Percentiles rank a stretch among this genome's conserved stretches.
Evolutionary conservation across 768 basidiomycete genomes (phyloP).

Genomic region (Pulveroboletus sp.): DNA sequence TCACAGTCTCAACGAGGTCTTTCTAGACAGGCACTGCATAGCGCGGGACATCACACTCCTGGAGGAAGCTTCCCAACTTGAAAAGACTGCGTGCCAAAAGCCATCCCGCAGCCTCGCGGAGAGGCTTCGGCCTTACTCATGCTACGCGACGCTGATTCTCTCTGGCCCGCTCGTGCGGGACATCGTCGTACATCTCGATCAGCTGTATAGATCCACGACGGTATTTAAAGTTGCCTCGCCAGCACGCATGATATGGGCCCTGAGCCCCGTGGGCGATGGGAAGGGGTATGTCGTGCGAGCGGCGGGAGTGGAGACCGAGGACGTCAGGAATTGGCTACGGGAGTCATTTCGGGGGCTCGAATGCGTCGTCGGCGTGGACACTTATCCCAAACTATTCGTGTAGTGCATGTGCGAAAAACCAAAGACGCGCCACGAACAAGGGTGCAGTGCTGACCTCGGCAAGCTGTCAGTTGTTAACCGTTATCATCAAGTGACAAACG

Average conservation of each 20-base stretch:
- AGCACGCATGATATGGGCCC: conserved; percentile 74
- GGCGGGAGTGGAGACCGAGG: conserved; percentile 74
- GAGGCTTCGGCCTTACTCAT: conserved; percentile 75
- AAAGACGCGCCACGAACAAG: too few species aligned
- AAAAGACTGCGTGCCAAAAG: conserved; percentile 19
- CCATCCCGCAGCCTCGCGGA: conserved; percentile 50
- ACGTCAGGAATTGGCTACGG: conserved; percentile 66
- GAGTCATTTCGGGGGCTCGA: conserved; percentile 49
- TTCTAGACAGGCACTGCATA: conserved; percentile 57
- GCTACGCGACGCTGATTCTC: conserved; percentile 85
- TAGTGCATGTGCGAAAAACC: conserved; percentile 20
- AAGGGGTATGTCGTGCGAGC: conserved; percentile 62
- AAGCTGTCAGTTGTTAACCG: too few species aligned
- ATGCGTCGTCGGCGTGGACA: conserved; percentile 55
- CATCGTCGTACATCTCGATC: conserved; percentile 46
- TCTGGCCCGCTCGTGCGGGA: conserved; percentile 59
- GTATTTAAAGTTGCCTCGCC: conserved; percentile 59
- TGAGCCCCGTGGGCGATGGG: conserved; percentile 52
- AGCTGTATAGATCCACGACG: conserved; percentile 48
- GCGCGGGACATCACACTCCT: conserved; percentile 78
- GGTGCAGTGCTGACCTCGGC: too few species aligned
- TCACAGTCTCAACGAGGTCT: conserved; percentile 81
- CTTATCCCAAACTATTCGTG: conserved; percentile 60
- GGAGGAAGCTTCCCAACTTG: conserved; percentile 39
- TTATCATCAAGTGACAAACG: neutral